phyloP scores from a whole-genome alignment of 805 yeast species.

The Barnettozyma vustinii region DNA sequence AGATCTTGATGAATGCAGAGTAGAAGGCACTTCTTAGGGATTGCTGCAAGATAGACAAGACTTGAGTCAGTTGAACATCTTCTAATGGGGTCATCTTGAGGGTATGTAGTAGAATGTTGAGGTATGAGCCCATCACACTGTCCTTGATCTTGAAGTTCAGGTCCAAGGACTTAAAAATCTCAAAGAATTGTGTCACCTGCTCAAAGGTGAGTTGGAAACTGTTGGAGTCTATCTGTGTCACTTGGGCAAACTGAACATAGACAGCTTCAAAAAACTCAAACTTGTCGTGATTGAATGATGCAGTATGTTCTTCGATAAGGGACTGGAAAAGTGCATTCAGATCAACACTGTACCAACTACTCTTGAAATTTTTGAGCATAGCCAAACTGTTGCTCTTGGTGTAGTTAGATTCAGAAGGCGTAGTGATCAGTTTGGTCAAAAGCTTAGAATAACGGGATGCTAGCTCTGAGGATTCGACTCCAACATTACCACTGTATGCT shows the following conservation, averaged over 20 bases:
- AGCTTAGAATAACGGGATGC: conserved; percentile 18
- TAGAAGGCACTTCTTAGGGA: conserved; percentile 15
- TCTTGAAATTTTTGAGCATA: conserved; percentile 21
- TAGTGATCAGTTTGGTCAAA: conserved; percentile 24
- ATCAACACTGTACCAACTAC: conserved; percentile 25
- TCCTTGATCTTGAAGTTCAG: conserved; percentile 28
- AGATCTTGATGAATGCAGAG: conserved; percentile 11
- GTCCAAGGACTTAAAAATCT: neutral
- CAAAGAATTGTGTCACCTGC: conserved; percentile 11
- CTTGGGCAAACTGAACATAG: conserved; percentile 17
- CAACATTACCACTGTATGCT: conserved; percentile 18
- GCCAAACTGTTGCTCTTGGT: conserved; percentile 20
- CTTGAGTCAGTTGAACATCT: conserved; percentile 12
- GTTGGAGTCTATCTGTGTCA: conserved; percentile 7
- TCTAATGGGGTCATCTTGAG: conserved; percentile 20
- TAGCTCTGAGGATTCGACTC: conserved; percentile 4
- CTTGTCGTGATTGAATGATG: conserved; percentile 21
- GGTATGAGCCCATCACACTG: conserved; percentile 22
- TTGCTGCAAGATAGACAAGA: conserved; percentile 16
- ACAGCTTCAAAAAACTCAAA: conserved; percentile 26
- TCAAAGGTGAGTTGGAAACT: conserved; percentile 8
- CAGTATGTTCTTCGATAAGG: conserved; percentile 4
- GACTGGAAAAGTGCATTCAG: conserved; percentile 15
- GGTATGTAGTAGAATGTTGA: conserved; percentile 20
- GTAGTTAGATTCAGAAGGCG: conserved; percentile 19